Evolutionary conservation across 192 early-diverging fungal species (phyloP).

Genomic region (Haplosporangium gracile): DNA sequence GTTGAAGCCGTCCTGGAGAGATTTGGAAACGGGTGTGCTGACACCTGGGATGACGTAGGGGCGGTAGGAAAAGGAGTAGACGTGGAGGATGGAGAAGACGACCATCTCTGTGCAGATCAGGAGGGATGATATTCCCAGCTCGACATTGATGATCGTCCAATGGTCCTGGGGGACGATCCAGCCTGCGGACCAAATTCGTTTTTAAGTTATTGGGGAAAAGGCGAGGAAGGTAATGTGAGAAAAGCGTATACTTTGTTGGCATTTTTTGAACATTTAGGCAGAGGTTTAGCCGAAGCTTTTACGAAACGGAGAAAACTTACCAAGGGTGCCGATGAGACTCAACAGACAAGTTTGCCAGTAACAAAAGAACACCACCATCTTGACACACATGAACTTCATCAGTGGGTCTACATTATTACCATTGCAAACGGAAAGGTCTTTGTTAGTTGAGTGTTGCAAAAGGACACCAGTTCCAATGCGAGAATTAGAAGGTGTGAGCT

Average conservation of each 20-base stretch:
- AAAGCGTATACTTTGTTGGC: no score
- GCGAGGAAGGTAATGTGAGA: background rate
- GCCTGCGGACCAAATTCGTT: conserved; percentile 5
- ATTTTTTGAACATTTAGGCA: no score
- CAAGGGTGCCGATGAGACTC: conserved; percentile 40
- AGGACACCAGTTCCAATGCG: background rate
- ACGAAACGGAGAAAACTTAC: conserved; percentile 8
- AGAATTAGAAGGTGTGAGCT: no score
- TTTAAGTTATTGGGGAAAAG: background rate
- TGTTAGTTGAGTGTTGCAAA: background rate
- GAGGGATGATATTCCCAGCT: conserved; percentile 45
- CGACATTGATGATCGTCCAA: conserved; percentile 52
- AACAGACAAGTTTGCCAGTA: conserved; percentile 41
- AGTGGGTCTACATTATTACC: conserved; percentile 34
- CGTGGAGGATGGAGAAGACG: conserved; percentile 53
- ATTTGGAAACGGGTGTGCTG: conserved; percentile 16
- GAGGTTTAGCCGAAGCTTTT: background rate
- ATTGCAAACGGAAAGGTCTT: background rate
- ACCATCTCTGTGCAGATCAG: conserved; percentile 58
- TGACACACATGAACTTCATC: conserved; percentile 58
- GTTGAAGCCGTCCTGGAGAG: conserved; percentile 51
- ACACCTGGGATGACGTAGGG: conserved; percentile 41
- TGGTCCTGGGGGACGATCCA: conserved; percentile 23
- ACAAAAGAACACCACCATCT: conserved; percentile 52
- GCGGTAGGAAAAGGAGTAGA: conserved; percentile 53